A percentile compares a stretch with the other conserved stretches of the same genome.
These are phyloP conservation scores for Alectoria sarmentosa DNA, from an alignment of 495 filamentous ascomycete species.

Conservation along the genomic window DNA sequence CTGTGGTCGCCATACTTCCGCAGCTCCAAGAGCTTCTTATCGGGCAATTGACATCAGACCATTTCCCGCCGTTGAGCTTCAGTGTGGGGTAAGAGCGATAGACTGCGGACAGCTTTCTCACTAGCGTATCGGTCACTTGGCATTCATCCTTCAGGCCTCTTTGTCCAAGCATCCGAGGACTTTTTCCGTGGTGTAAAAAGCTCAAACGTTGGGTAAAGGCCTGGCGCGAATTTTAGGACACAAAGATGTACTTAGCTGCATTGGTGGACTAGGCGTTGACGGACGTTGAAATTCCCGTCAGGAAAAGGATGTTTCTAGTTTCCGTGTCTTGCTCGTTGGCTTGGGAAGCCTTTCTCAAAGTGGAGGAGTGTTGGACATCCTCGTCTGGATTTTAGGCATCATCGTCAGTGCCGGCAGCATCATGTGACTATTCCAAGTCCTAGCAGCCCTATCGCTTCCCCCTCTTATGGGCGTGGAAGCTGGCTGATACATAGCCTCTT, in stretches of 20 bases:
- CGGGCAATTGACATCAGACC: slow-evolving; percentile 7
- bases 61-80: background rate
- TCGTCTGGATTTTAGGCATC: background rate
- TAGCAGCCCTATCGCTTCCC: no score
- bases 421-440: background rate
- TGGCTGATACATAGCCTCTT: no score
- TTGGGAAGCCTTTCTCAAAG: background rate
- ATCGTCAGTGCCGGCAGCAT: background rate
- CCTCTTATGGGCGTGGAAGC: background rate
- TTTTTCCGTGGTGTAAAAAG: background rate
- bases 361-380: no score
- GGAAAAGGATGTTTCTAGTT: background rate
- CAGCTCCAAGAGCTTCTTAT: slow-evolving; percentile 10
- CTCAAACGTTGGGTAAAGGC: no score
- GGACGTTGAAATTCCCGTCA: background rate
- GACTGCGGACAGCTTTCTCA: background rate
- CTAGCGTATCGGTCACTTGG: slow-evolving; percentile 1
- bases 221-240: no score
- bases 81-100: slow-evolving; percentile 10
- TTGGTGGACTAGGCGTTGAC: background rate
- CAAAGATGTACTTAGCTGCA: no score
- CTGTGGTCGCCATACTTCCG: background rate
- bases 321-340: background rate
- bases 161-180: background rate
- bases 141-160: background rate